Evolutionary conservation across 2,329 filamentous ascomycete genomes (phyloP), one percentile per base, ranked within the genome.

Genomic region (Colletotrichum cuscutae): DNA sequence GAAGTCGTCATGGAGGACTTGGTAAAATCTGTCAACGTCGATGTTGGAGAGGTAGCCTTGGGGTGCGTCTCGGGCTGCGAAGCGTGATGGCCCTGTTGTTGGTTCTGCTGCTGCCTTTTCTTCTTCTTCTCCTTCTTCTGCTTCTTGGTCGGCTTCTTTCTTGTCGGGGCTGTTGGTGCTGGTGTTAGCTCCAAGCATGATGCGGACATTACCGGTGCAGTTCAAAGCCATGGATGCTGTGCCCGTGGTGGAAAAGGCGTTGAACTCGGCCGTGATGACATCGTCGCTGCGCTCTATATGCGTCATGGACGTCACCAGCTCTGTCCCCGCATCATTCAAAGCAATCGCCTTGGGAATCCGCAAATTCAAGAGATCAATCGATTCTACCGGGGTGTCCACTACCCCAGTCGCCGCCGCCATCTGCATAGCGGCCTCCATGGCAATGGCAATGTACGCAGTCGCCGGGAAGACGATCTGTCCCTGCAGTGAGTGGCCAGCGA

Each of bases 381-480:
- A 28, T 5, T 28, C 3, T 5, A 28, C 26, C 26, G 26, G 5
- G 26, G 1, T 28, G 4, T 28, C 26, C 26, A 4, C 26, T 28
- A 3, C 26, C 4, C 26, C 26, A 28, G 26, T 28, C 4, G 26
- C 26, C 26, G 26, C 26, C 26, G 26, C 26, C 26, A 28, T 28
- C 26, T 28, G 26, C 26, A 28, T 28, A 5, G 35, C 30, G 5
- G 35, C 58, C 35, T 61, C 76, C 7, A 77, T 62, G 9, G 74
- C 76, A 68, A 83, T 78, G n/a, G 81, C 77, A 1, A 80, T 75
- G 24, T 78, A 77, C 35, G 82, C 83, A 3, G 80, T 77, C 8
- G 80, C 82, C 54, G 84, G 81, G 66, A 83, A 83, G 72, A 86
- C 80, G 65, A 80, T 80, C 60, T 84, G 79, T 75, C 81, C 84